These are phyloP conservation scores for Austroboletus novae-zelandiae DNA, from an alignment of 1,284 basidiomycete genomes.

Conservation along the genomic window DNA sequence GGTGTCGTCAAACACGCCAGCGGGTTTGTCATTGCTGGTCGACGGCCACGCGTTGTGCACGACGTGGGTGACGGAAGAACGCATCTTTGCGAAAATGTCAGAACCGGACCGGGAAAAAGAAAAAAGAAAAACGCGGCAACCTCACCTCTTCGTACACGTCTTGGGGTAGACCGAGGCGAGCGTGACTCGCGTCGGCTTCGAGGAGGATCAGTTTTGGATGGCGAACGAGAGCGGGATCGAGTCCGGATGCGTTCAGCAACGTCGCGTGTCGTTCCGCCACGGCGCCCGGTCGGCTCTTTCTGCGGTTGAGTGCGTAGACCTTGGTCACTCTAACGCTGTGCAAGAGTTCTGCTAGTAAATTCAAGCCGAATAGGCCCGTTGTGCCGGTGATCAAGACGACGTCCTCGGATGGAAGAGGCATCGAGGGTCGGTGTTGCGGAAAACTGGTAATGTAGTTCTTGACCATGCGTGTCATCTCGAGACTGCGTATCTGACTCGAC, in stretches of 20 bases:
- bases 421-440: conserved; percentile 8
- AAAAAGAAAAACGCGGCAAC: too few species aligned
- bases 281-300: conserved; percentile 8
- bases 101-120: neutral
- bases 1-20: conserved; percentile 20
- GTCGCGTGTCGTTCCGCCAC: conserved; percentile 21
- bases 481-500: conserved; percentile 8
- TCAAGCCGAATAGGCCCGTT: conserved; percentile 27
- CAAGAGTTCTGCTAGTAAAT: conserved; percentile 16
- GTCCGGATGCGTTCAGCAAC: conserved; percentile 26
- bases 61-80: conserved; percentile 23
- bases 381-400: conserved; percentile 30
- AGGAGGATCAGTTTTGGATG: conserved; percentile 15
- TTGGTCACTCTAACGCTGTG: conserved; percentile 5
- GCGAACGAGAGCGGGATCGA: conserved; percentile 11
- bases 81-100: conserved; percentile 8
- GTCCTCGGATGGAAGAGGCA: conserved; percentile 1
- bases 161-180: conserved; percentile 9
- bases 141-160: conserved; percentile 13
- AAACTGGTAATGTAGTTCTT: conserved; percentile 8
- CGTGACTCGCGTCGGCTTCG: conserved; percentile 12
- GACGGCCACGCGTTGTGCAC: conserved; percentile 31
- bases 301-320: conserved; percentile 22
- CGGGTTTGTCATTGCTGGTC: conserved; percentile 33
- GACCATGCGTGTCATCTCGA: conserved; percentile 16